phyloP scores from a whole-genome alignment of 2,329 filamentous ascomycete species.

The Volutella citrinella region DNA sequence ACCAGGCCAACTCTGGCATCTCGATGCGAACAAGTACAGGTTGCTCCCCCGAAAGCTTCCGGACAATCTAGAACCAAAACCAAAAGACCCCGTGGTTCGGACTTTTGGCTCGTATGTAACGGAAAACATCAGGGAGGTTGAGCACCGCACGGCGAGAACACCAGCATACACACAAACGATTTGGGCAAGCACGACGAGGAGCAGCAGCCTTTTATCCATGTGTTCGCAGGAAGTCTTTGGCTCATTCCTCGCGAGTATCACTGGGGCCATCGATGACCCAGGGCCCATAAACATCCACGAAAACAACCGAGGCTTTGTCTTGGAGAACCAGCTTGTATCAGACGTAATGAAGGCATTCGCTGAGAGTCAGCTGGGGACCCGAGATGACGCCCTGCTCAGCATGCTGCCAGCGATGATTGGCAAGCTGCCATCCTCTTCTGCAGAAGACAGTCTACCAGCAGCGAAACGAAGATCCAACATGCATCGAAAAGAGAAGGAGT shows the following conservation, averaged over 20 bases:
- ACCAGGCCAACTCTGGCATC: too few relatives aligned
- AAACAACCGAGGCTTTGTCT: background rate
- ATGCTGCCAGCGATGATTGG: background rate
- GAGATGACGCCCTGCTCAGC: background rate
- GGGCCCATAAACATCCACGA: background rate
- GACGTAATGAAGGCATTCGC: background rate
- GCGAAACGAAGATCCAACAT: background rate
- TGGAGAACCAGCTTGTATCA: background rate
- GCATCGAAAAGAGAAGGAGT: background rate
- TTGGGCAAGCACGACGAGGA: too few relatives aligned
- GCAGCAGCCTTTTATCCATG: background rate
- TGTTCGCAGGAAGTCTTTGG: slow-evolving; percentile 3
- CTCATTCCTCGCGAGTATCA: background rate
- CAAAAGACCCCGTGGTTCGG: too few relatives aligned
- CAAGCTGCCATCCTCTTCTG: background rate
- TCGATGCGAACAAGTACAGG: too few relatives aligned
- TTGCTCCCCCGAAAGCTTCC: too few relatives aligned
- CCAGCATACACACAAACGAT: too few relatives aligned
- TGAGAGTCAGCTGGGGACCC: background rate
- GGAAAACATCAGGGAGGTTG: too few relatives aligned
- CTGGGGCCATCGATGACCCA: background rate
- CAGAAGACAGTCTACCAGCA: background rate
- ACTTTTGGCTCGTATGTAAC: too few relatives aligned
- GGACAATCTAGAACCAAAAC: too few relatives aligned
- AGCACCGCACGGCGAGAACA: too few relatives aligned